phyloP scores from a whole-genome alignment of 2,329 filamentous ascomycete genomes.

The Volutella citrinella region DNA sequence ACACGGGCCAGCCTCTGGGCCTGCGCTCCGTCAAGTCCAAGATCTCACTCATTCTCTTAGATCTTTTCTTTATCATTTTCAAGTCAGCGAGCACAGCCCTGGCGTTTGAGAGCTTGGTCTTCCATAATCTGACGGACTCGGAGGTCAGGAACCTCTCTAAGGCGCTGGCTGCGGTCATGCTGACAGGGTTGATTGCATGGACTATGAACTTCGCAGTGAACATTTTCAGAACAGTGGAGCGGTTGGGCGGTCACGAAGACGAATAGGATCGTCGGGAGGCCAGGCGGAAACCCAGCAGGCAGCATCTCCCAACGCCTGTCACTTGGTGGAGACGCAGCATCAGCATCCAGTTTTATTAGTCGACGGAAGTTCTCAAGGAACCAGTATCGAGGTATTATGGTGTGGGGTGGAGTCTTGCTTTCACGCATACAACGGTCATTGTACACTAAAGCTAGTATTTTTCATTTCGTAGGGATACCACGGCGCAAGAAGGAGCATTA shows the following conservation, averaged over 20 bases:
- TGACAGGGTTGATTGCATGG: conserved; percentile 86
- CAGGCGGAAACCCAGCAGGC: too few relatives aligned
- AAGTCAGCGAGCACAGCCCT: conserved; percentile 89
- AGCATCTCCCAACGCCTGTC: too few relatives aligned
- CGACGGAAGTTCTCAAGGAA: neutral
- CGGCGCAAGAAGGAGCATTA: too few relatives aligned
- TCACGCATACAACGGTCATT: conserved; percentile 16
- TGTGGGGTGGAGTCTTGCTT: conserved; percentile 11
- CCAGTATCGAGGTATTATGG: conserved; percentile 11
- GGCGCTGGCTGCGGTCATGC: conserved; percentile 72
- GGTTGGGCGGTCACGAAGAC: conserved; percentile 54
- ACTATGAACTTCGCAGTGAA: conserved; percentile 85
- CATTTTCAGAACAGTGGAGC: conserved; percentile 66
- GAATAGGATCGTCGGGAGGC: conserved; percentile 14
- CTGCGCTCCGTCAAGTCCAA: conserved; percentile 81
- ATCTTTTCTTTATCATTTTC: conserved; percentile 96
- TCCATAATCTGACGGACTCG: conserved; percentile 38
- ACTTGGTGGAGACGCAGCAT: too few relatives aligned
- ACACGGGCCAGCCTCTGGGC: conserved; percentile 88
- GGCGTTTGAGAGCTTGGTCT: conserved; percentile 80
- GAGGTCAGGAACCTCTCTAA: conserved; percentile 55
- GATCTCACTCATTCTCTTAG: conserved; percentile 82
- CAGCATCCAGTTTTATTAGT: too few relatives aligned
- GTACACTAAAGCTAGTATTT: too few relatives aligned
- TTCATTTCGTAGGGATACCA: too few relatives aligned